These are phyloP conservation scores for Athelia sp. DNA, from an alignment of 1,284 basidiomycete genomes.

Conservation along the genomic window DNA sequence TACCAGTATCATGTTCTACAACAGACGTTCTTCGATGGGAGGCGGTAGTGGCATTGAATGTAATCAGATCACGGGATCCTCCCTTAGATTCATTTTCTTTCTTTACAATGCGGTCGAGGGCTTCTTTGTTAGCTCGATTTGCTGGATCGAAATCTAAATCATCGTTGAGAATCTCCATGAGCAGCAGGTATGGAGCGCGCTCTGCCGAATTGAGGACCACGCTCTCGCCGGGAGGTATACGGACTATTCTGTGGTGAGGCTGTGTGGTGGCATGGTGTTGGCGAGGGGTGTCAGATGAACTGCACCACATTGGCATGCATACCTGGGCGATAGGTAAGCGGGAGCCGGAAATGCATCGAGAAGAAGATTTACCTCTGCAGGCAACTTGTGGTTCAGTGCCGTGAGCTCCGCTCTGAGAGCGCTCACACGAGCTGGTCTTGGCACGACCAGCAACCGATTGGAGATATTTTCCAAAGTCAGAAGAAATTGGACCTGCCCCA, in stretches of 20 bases:
- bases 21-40: conserved; percentile 16
- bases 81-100: conserved; percentile 64
- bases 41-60: conserved; percentile 30
- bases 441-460: conserved; percentile 87
- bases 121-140: conserved; percentile 81
- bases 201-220: conserved; percentile 99
- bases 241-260: conserved; percentile 92
- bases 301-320: conserved; percentile 98
- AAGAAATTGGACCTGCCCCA: conserved; percentile 75
- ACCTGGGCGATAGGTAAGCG: conserved; percentile 41
- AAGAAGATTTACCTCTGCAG: conserved; percentile 68
- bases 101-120: conserved; percentile 77
- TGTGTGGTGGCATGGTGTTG: conserved; percentile 38
- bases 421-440: conserved; percentile 91
- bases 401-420: conserved; percentile 95
- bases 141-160: conserved; percentile 94
- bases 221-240: conserved; percentile 96
- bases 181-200: conserved; percentile 88
- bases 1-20: conserved; percentile 17
- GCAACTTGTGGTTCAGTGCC: conserved; percentile 92
- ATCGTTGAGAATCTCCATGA: conserved; percentile 88
- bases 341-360: background rate
- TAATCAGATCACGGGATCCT: conserved; percentile 45
- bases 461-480: conserved; percentile 90
- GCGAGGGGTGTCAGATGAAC: conserved; percentile 57